Percentiles rank a stretch among this genome's conserved stretches.
Evolutionary conservation across 1,284 basidiomycete species (phyloP).

Genomic region (Somion occarium): DNA sequence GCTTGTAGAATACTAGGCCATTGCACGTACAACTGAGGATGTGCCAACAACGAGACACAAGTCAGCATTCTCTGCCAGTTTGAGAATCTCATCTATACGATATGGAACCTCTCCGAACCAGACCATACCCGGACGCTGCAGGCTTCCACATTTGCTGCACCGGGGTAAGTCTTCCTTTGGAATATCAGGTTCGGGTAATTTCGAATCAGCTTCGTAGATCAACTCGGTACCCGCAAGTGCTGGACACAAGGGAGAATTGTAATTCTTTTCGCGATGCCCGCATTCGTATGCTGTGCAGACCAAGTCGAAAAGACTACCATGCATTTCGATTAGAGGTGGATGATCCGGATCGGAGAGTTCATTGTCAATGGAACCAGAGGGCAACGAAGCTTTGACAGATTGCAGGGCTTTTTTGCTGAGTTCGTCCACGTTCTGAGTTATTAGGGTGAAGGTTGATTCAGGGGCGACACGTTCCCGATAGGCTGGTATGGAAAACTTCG

Average conservation of each 20-base stretch:
- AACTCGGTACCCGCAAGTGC: conserved; percentile 48
- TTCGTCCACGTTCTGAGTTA: conserved; percentile 69
- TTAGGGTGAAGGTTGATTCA: conserved; percentile 43
- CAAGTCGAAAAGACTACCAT: conserved; percentile 56
- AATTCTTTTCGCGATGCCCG: conserved; percentile 35
- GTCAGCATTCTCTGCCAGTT: conserved; percentile 45
- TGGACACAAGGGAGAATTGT: conserved; percentile 44
- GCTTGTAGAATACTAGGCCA: background rate
- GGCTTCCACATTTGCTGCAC: conserved; percentile 44
- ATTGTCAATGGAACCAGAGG: background rate
- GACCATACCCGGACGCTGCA: conserved; percentile 58
- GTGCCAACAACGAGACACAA: conserved; percentile 62
- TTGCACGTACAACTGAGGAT: conserved; percentile 45
- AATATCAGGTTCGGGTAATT: conserved; percentile 43
- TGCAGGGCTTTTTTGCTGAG: conserved; percentile 39
- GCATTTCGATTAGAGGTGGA: conserved; percentile 52
- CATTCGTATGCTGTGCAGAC: conserved; percentile 43
- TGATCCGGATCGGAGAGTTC: background rate
- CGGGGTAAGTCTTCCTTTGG: conserved; percentile 42
- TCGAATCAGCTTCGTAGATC: conserved; percentile 16
- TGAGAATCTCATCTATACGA: conserved; percentile 40
- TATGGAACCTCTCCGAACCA: conserved; percentile 59
- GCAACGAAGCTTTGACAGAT: conserved; percentile 7
- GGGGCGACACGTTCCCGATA: conserved; percentile 35
- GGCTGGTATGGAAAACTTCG: conserved; percentile 38